Evolutionary conservation across 805 yeast genomes (phyloP).

Genomic region (Starmerella etchellsii): DNA sequence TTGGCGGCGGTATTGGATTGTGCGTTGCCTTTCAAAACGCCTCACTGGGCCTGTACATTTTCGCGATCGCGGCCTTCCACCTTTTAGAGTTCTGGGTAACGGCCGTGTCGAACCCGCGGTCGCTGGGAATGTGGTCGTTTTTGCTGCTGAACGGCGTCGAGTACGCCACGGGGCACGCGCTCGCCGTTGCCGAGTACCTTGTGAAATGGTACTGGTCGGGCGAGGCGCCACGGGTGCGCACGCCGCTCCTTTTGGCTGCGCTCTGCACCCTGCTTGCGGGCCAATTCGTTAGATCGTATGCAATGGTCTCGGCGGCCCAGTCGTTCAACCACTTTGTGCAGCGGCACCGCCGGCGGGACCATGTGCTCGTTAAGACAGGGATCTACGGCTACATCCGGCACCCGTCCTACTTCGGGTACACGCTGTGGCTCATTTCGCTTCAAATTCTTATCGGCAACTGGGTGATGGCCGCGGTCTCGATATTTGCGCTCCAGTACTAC

Average conservation of each 20-base stretch:
- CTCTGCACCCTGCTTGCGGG: slow-evolving; percentile 40
- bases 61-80: slow-evolving; percentile 53
- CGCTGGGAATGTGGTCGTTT: slow-evolving; percentile 59
- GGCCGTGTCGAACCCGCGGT: slow-evolving; percentile 53
- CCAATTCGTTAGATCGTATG: slow-evolving; percentile 53
- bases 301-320: slow-evolving; percentile 79
- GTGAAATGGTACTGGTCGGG: slow-evolving; percentile 31
- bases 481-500: slow-evolving; percentile 49
- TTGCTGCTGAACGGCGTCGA: slow-evolving; percentile 49
- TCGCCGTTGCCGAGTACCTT: slow-evolving; percentile 41
- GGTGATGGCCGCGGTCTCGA: slow-evolving; percentile 42
- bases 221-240: slow-evolving; percentile 29
- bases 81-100: slow-evolving; percentile 72
- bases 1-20: slow-evolving; percentile 17
- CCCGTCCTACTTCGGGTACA: slow-evolving; percentile 86
- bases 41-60: slow-evolving; percentile 37
- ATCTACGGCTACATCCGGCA: slow-evolving; percentile 59
- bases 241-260: slow-evolving; percentile 34
- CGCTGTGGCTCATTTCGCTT: slow-evolving; percentile 84
- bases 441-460: slow-evolving; percentile 63
- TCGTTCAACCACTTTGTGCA: slow-evolving; percentile 78
- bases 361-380: slow-evolving; percentile 60
- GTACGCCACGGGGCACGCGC: slow-evolving; percentile 44
- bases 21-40: neutral
- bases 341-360: slow-evolving; percentile 38